phyloP scores from a whole-genome alignment of 345 rosid species.

The Angophora floribunda region DNA sequence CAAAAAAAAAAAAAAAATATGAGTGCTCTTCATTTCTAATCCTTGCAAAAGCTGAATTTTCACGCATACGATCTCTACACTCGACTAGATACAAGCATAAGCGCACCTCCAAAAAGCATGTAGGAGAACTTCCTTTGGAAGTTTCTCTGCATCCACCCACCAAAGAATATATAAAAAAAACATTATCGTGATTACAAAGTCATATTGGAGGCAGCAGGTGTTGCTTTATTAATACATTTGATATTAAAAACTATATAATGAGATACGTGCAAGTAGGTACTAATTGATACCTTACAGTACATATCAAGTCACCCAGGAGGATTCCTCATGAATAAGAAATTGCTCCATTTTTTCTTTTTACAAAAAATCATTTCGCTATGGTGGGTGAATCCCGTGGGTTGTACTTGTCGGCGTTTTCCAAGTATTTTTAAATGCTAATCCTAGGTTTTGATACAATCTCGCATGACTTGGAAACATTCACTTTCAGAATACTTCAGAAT shows the following conservation, averaged over 20 bases:
- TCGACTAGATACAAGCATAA: not conserved
- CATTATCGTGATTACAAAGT: not conserved
- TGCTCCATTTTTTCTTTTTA: not conserved
- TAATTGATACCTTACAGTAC: not conserved
- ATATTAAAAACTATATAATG: not conserved
- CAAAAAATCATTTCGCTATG: not conserved
- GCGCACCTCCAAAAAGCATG: not conserved
- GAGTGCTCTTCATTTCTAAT: no score
- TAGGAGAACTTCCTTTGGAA: not conserved
- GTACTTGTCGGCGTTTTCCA: not conserved
- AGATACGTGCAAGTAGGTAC: not conserved
- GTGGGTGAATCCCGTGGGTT: not conserved
- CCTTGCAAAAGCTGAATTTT: not conserved
- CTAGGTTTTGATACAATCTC: not conserved
- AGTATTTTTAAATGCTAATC: not conserved
- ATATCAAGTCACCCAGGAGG: not conserved
- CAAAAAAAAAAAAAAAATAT: no score
- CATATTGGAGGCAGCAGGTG: not conserved
- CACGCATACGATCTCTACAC: rapidly evolving
- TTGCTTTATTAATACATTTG: not conserved
- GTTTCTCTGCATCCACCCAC: not conserved
- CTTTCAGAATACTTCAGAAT: not conserved
- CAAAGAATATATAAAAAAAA: not conserved
- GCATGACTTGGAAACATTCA: not conserved
- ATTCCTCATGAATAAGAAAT: not conserved